Conservation (phyloP, 495 filamentous ascomycete genomes). For the Cercophora sp. region DNA sequence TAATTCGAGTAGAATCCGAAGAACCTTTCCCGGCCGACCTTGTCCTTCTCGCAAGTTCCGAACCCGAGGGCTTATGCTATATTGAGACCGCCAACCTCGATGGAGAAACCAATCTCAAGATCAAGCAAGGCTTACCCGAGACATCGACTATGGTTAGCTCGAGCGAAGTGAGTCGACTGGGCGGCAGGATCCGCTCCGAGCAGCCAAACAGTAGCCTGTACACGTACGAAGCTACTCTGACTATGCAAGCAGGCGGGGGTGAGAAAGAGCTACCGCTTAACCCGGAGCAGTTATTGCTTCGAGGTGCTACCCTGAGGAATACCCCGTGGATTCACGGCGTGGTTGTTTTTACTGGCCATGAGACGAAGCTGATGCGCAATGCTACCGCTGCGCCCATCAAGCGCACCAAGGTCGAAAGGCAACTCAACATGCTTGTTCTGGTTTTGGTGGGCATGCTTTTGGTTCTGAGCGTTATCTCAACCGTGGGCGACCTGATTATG, state of each 20-base stretch:
- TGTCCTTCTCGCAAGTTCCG: conserved; percentile 86
- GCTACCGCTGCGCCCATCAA: conserved; percentile 97
- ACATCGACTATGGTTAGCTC: conserved; percentile 84
- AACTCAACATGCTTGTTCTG: conserved; percentile 89
- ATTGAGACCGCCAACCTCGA: conserved; percentile 99
- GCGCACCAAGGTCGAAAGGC: conserved; percentile 87
- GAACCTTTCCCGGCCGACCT: conserved; percentile 95
- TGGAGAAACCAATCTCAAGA: conserved; percentile 97
- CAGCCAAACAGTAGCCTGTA: conserved; percentile 98
- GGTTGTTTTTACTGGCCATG: conserved; percentile 97
- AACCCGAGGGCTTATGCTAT: conserved; percentile 97
- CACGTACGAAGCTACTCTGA: conserved; percentile 96
- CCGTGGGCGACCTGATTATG: conserved; percentile 83
- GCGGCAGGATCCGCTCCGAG: conserved; percentile 85
- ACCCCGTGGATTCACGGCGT: conserved; percentile 97
- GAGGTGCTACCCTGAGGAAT: conserved; percentile 92
- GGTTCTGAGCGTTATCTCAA: conserved; percentile 78
- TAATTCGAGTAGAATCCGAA: conserved; percentile 91
- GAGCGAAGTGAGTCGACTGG: conserved; percentile 77
- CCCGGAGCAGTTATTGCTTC: conserved; percentile 67
- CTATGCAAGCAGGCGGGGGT: conserved; percentile 85
- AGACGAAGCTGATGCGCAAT: conserved; percentile 99
- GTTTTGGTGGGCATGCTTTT: conserved; percentile 84
- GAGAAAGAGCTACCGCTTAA: conserved; percentile 87
- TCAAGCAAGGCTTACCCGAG: conserved; percentile 97